Evolutionary conservation across 106 monocot genomes (phyloP).

Genomic region (Triglochin maritima): DNA sequence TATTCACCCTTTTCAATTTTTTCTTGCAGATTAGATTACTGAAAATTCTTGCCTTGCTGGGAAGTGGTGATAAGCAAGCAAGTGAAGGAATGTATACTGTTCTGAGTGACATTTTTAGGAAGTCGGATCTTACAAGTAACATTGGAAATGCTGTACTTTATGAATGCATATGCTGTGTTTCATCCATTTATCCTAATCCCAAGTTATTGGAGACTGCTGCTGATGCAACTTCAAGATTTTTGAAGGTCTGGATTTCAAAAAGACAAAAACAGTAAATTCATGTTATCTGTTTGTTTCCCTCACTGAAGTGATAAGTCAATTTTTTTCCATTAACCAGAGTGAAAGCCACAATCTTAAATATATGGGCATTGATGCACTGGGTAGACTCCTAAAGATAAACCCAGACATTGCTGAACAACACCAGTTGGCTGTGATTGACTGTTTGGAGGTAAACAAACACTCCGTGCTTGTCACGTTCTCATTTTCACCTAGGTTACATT

Average conservation of each 20-base stretch:
- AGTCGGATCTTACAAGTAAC: constrained; percentile 75
- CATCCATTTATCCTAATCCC: constrained; percentile 79
- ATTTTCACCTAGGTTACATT: not conserved
- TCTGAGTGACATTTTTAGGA: constrained; percentile 79
- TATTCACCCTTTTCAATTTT: not conserved
- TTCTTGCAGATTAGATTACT: constrained; percentile 78
- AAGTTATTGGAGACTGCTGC: constrained; percentile 74
- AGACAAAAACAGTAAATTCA: no score
- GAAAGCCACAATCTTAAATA: constrained; percentile 96
- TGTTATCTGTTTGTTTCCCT: not conserved
- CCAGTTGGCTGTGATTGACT: constrained; percentile 98
- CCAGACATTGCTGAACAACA: constrained; percentile 98
- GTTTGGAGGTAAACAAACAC: constrained; percentile 66
- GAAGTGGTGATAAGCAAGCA: constrained; percentile 81
- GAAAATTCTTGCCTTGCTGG: constrained; percentile 87
- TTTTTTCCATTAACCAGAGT: constrained; percentile 39
- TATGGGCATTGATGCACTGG: constrained; percentile 98
- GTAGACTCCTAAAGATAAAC: constrained; percentile 85
- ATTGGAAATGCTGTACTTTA: constrained; percentile 95
- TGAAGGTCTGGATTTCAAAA: constrained; percentile 44
- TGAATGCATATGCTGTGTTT: constrained; percentile 94
- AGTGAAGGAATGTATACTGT: constrained; percentile 85
- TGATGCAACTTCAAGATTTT: constrained; percentile 88
- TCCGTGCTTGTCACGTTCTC: not conserved
- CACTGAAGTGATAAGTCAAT: not conserved